Evolutionary conservation across 177 flowering plant genomes (phyloP).

Genomic region (Tripterygium wilfordii): DNA sequence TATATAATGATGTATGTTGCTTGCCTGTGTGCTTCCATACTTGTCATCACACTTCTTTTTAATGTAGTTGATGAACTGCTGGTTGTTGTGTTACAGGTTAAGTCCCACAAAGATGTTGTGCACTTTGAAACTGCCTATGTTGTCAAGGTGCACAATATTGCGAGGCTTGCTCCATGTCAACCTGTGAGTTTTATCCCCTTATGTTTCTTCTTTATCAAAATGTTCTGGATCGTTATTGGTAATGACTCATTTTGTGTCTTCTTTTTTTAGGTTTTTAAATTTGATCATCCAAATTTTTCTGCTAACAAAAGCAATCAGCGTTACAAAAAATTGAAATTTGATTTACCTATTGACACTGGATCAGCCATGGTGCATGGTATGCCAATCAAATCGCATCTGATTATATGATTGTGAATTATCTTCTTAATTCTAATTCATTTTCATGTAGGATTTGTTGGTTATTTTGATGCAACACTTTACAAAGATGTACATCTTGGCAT

Average conservation of each 20-base stretch:
- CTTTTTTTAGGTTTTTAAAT: conserved; percentile 70
- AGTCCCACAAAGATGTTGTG: conserved; percentile 73
- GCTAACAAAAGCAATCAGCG: conserved; percentile 63
- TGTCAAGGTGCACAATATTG: conserved; percentile 86
- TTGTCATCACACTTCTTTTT: not conserved
- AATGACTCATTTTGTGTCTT: too few relatives aligned
- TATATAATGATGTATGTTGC: conserved; percentile 74
- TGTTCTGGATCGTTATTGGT: too few relatives aligned
- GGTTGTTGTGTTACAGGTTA: conserved; percentile 50
- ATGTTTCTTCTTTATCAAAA: too few relatives aligned
- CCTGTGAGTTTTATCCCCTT: too few relatives aligned
- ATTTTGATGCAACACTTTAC: conserved; percentile 89
- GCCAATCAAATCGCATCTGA: conserved; percentile 6
- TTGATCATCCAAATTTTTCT: conserved; percentile 75
- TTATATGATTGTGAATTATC: not conserved
- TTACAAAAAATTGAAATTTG: conserved; percentile 69
- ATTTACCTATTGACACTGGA: conserved; percentile 73
- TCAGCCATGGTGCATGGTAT: conserved; percentile 91
- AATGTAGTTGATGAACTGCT: conserved; percentile 3
- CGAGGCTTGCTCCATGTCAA: conserved; percentile 81
- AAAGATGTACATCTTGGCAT: conserved; percentile 98
- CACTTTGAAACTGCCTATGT: conserved; percentile 99
- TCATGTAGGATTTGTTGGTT: conserved; percentile 88
- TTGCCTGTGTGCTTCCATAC: too few relatives aligned
- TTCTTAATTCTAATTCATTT: not conserved